These are phyloP conservation scores for Lactarius vividus DNA, from an alignment of 768 basidiomycete species.

Conservation along the genomic window DNA sequence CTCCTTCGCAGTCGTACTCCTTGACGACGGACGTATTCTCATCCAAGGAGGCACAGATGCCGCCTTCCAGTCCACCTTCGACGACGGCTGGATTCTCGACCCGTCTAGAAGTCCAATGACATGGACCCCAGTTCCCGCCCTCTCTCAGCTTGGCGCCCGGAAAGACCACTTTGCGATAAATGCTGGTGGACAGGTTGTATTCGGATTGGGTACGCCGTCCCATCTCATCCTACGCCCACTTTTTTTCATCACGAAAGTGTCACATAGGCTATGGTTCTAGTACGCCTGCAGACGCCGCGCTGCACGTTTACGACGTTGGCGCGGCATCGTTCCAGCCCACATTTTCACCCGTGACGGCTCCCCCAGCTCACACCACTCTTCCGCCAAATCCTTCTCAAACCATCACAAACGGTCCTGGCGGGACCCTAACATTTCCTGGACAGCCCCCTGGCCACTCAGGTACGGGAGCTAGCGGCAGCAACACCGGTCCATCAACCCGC, in stretches of 20 bases:
- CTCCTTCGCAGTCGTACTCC: slow-evolving; percentile 54
- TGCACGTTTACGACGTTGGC: slow-evolving; percentile 51
- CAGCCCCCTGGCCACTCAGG: not conserved
- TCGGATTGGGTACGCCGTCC: slow-evolving; percentile 66
- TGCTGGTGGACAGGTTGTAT: slow-evolving; percentile 60
- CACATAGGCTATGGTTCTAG: slow-evolving; percentile 46
- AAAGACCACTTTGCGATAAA: slow-evolving; percentile 73
- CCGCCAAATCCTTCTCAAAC: slow-evolving; percentile 29
- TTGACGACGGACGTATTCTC: slow-evolving; percentile 54
- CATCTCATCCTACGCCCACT: not conserved
- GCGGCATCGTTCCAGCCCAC: slow-evolving; percentile 39
- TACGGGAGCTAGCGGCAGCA: slow-evolving; percentile 4
- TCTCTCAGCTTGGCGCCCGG: slow-evolving; percentile 59
- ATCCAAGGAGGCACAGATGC: slow-evolving; percentile 79
- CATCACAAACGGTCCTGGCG: slow-evolving; percentile 20
- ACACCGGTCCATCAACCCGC: slow-evolving; percentile 16
- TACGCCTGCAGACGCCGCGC: slow-evolving; percentile 51
- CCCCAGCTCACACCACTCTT: slow-evolving; percentile 32
- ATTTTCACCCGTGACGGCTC: slow-evolving; percentile 37
- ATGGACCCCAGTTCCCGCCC: slow-evolving; percentile 52
- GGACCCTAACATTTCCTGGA: slow-evolving; percentile 11
- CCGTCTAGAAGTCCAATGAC: slow-evolving; percentile 52
- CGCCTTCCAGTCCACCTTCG: slow-evolving; percentile 45
- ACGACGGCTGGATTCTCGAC: slow-evolving; percentile 72
- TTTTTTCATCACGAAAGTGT: not conserved